Percentiles rank a stretch among this genome's conserved stretches.
Evolutionary conservation across 1,139 yeast species (phyloP).

Genomic region (Blastobotrys ciferrii): DNA sequence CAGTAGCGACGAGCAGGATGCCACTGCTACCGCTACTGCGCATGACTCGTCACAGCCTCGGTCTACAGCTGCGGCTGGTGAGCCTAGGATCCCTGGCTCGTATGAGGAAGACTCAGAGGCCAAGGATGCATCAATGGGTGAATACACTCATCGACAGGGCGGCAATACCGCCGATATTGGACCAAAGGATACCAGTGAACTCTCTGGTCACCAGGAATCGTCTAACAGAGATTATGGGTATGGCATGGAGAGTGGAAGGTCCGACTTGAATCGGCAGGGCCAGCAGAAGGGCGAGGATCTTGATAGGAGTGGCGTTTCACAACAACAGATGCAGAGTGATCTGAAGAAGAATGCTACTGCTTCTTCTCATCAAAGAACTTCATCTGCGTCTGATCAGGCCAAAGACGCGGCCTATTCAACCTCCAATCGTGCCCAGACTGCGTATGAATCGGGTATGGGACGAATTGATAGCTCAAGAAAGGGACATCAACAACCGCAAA

Average conservation of each 20-base stretch:
- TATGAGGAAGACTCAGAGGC: not conserved
- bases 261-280: too few relatives aligned
- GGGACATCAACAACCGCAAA: too few relatives aligned
- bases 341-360: not conserved
- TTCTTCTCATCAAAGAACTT: not conserved
- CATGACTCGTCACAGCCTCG: not conserved
- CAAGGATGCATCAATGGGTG: not conserved
- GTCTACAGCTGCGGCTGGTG: slow-evolving; percentile 1
- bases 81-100: not conserved
- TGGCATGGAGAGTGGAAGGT: too few relatives aligned
- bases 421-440: not conserved
- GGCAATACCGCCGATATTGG: slow-evolving; percentile 5
- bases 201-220: too few relatives aligned
- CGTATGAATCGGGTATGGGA: not conserved
- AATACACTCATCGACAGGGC: slow-evolving; percentile 13
- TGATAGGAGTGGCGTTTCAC: too few relatives aligned
- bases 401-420: not conserved
- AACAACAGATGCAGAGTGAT: too few relatives aligned
- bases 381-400: not conserved
- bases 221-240: too few relatives aligned
- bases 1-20: slow-evolving; percentile 1
- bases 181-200: too few relatives aligned
- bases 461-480: not conserved
- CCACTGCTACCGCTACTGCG: slow-evolving; percentile 5
- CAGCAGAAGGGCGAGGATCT: too few relatives aligned